These are phyloP conservation scores for Aleurites moluccanus DNA, from an alignment of 441 rosid species.

Conservation along the genomic window DNA sequence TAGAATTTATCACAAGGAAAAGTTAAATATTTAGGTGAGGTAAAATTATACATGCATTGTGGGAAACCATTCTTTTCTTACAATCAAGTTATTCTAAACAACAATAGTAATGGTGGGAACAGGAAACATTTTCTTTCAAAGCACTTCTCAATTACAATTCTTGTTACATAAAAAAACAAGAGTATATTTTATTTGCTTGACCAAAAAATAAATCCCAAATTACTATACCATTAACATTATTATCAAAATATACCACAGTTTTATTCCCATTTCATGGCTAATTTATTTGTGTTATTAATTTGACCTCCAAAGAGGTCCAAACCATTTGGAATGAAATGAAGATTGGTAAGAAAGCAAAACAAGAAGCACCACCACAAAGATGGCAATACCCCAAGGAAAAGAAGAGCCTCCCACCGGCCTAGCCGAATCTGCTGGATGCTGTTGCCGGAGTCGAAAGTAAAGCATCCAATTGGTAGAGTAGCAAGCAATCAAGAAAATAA, in stretches of 20 bases:
- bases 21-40: no score
- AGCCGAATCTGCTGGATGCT: background rate
- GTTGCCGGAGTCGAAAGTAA: slow-evolving; percentile 19
- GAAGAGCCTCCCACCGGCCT: slow-evolving; percentile 13
- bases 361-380: slow-evolving; percentile 38
- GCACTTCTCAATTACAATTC: no score
- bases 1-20: no score
- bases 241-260: background rate
- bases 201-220: background rate
- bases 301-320: slow-evolving; percentile 35
- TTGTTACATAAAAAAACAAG: no score
- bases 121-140: no score
- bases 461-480: slow-evolving; percentile 27
- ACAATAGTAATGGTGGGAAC: no score
- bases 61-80: no score
- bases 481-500: slow-evolving; percentile 33
- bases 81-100: no score
- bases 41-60: no score
- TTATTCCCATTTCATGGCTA: background rate
- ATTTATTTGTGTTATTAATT: background rate
- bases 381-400: slow-evolving; percentile 44
- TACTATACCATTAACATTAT: background rate
- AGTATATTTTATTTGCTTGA: background rate
- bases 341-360: slow-evolving; percentile 49
- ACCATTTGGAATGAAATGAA: slow-evolving; percentile 56